These are phyloP conservation scores for Sideroxylon spinosum DNA, from an alignment of 179 eudicot species.

Conservation along the genomic window DNA sequence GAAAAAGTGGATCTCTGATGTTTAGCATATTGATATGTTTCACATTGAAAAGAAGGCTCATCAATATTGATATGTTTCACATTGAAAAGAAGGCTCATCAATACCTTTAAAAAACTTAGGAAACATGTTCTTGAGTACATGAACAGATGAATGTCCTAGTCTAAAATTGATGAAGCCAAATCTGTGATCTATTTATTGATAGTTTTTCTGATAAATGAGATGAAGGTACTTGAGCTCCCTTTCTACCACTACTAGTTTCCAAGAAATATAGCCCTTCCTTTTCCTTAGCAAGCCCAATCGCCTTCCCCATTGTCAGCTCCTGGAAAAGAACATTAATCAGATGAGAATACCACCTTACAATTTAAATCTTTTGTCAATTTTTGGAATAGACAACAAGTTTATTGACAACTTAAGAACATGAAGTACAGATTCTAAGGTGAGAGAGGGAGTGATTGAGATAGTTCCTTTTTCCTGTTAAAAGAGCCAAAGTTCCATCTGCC, in stretches of 20 bases:
- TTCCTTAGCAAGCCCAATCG: constrained; percentile 18
- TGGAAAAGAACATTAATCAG: not conserved
- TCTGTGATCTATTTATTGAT: not conserved
- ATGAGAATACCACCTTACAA: too few relatives aligned
- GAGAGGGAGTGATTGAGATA: too few relatives aligned
- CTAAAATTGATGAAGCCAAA: constrained; percentile 15
- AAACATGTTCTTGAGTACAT: not conserved
- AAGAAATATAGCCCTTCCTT: constrained; percentile 3
- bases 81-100: not conserved
- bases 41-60: not conserved
- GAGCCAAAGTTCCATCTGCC: too few relatives aligned
- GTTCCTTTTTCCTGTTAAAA: too few relatives aligned
- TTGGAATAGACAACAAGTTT: too few relatives aligned
- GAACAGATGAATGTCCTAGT: constrained; percentile 1
- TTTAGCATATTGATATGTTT: constrained; percentile 6
- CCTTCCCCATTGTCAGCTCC: constrained; percentile 11
- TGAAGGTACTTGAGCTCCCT: too few relatives aligned
- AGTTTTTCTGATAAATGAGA: not conserved
- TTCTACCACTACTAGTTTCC: not conserved
- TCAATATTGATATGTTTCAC: constrained; percentile 1
- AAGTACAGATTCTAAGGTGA: too few relatives aligned
- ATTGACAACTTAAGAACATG: too few relatives aligned
- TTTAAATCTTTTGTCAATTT: too few relatives aligned
- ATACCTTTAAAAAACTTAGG: constrained; percentile 3
- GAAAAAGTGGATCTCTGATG: constrained; percentile 3